Percentiles rank a stretch among this genome's conserved stretches.
phyloP scores from a whole-genome alignment of 78 protist species.

The Planoprotostelium fungivorum region DNA sequence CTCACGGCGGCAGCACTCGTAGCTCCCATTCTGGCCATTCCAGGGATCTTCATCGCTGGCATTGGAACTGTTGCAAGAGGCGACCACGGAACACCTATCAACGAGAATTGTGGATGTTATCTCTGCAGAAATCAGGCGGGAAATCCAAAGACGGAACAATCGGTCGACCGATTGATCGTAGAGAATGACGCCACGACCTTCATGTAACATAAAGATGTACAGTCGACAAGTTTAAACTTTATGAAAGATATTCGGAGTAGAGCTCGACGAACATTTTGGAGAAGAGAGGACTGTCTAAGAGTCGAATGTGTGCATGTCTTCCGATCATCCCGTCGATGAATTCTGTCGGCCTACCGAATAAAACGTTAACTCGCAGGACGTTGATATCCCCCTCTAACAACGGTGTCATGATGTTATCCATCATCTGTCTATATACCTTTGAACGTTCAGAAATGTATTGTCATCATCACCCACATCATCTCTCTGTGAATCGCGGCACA shows the following conservation, averaged over 20 bases:
- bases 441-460: background rate
- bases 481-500: constrained; percentile 20
- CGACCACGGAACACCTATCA: no score
- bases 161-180: no score
- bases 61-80: no score
- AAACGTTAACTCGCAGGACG: constrained; percentile 24
- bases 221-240: no score
- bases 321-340: constrained; percentile 60
- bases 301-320: constrained; percentile 57
- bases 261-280: constrained; percentile 42
- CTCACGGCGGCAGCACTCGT: no score
- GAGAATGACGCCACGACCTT: no score
- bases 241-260: background rate
- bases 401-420: constrained; percentile 15
- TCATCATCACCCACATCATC: background rate
- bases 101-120: no score
- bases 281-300: constrained; percentile 48
- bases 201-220: no score
- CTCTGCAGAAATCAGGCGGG: no score
- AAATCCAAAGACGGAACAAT: no score
- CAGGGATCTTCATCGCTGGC: no score
- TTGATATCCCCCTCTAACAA: background rate
- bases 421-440: constrained; percentile 10
- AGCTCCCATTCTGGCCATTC: no score
- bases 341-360: constrained; percentile 43